Conservation (phyloP, 2,329 filamentous ascomycete genomes). For the Emericellopsis cladophorae region DNA sequence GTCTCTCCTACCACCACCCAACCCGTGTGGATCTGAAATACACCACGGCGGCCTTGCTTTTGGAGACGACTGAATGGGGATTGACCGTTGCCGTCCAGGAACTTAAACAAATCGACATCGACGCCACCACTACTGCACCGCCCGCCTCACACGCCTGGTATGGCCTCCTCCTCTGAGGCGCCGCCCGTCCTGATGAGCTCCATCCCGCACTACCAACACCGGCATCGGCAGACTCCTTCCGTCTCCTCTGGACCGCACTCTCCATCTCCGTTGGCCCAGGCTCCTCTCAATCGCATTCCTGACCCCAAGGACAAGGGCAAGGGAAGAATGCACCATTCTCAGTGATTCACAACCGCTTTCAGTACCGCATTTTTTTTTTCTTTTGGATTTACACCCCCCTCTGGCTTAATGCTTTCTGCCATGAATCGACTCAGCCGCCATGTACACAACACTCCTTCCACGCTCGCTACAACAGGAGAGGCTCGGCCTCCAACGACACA, state of each 20-base stretch:
- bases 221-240: slow-evolving; percentile 18
- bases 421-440: slow-evolving; percentile 18
- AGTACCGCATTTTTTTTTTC: not conserved
- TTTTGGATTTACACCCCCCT: not conserved
- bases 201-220: slow-evolving; percentile 19
- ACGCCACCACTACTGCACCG: slow-evolving; percentile 30
- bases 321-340: not conserved
- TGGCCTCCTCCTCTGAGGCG: slow-evolving; percentile 32
- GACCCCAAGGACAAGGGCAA: slow-evolving; percentile 5
- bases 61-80: slow-evolving; percentile 30
- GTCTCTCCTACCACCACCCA: slow-evolving; percentile 43
- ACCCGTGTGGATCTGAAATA: slow-evolving; percentile 44
- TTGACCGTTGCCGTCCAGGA: slow-evolving; percentile 30
- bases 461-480: slow-evolving; percentile 16
- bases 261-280: slow-evolving; percentile 19
- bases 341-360: not conserved
- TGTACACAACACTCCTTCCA: slow-evolving; percentile 23
- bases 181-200: slow-evolving; percentile 24
- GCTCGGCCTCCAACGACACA: slow-evolving; percentile 5
- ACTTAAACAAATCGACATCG: slow-evolving; percentile 19
- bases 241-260: slow-evolving; percentile 20
- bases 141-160: slow-evolving; percentile 23
- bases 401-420: not conserved
- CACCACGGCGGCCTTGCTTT: slow-evolving; percentile 24
- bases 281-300: slow-evolving; percentile 14